Base-by-base conservation (phyloP, 2,329 filamentous ascomycete genomes). In the Pseudogymnoascus sp. region DNA sequence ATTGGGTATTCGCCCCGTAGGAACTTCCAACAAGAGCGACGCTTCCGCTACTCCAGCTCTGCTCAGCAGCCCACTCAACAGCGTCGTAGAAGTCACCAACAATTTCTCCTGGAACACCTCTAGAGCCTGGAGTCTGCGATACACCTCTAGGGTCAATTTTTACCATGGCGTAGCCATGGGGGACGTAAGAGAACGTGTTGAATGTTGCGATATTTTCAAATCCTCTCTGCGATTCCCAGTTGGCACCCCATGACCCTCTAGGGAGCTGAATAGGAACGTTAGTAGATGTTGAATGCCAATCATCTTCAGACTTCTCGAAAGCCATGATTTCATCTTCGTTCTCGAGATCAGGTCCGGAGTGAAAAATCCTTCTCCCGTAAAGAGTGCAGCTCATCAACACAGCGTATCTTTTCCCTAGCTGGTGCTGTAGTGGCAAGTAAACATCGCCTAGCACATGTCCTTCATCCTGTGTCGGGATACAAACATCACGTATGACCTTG, bases 21-120 rank as follows among this genome's bases (percentile, higher is more conserved):
- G 71, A 73, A 60, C 73, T 75, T 0, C 73, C 72, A 2, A 69
- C 69, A 67, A 75, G 69, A 1, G 71, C 72, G 1, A 72, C 65
- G 4, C 65, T 74, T 4, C 72, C 72, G 11, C 70, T 72, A 19
- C 70, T 72, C 72, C 72, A 74, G 1, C 64, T 49, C 38, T 73
- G 61, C 60, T 69, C 69, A 2, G 73, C 67, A 0, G 73, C 62
- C 1, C 66, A 68, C 38, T 74, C 71, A 23, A 73, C 66, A 1
- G 67, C 59, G 28, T 72, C 70, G 49, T 64, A 68, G 7, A 65
- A 67, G 22, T 74, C 72, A 11, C 7, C 6, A 11, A 11, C 30
- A 9, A 33, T 33, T 33, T 33, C 7, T 8, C 30, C 30, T 9
- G 30, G 30, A 7, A 33, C 30, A 11, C 30, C 30, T 33, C 30